These are phyloP conservation scores for Geosmithia flava DNA, from an alignment of 2,329 filamentous ascomycete species.

Conservation along the genomic window DNA sequence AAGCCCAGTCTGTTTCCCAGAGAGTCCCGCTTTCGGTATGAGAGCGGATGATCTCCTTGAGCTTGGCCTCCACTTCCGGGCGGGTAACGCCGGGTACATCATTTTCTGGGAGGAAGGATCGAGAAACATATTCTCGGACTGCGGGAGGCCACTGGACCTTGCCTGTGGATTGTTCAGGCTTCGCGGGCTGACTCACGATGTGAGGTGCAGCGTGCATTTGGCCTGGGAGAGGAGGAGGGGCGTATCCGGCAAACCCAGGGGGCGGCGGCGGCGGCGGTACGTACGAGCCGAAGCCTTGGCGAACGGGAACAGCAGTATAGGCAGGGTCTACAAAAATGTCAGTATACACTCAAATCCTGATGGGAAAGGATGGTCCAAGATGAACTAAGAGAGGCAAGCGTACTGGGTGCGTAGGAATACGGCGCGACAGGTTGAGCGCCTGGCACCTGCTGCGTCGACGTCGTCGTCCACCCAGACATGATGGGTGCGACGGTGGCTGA, in stretches of 20 bases:
- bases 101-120: conserved; percentile 71
- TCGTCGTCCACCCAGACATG: conserved; percentile 23
- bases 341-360: conserved; percentile 7
- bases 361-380: neutral
- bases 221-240: conserved; percentile 7
- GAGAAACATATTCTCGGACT: conserved; percentile 81
- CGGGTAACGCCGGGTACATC: conserved; percentile 48
- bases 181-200: conserved; percentile 11
- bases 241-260: conserved; percentile 14
- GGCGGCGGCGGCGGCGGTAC: conserved; percentile 19
- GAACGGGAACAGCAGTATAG: conserved; percentile 49
- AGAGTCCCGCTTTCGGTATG: conserved; percentile 65
- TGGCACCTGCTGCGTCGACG: conserved; percentile 22
- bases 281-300: conserved; percentile 43
- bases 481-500: conserved; percentile 6
- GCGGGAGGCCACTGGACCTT: conserved; percentile 70
- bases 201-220: conserved; percentile 4
- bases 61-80: conserved; percentile 66
- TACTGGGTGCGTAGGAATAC: conserved; percentile 26
- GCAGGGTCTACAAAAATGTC: conserved; percentile 30
- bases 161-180: conserved; percentile 23
- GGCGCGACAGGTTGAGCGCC: conserved; percentile 24
- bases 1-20: conserved; percentile 69
- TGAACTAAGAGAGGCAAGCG: conserved; percentile 10
- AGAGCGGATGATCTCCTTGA: conserved; percentile 75